Base-by-base conservation (phyloP, 306 rosid species). In the Casuarina equisetifolia region DNA sequence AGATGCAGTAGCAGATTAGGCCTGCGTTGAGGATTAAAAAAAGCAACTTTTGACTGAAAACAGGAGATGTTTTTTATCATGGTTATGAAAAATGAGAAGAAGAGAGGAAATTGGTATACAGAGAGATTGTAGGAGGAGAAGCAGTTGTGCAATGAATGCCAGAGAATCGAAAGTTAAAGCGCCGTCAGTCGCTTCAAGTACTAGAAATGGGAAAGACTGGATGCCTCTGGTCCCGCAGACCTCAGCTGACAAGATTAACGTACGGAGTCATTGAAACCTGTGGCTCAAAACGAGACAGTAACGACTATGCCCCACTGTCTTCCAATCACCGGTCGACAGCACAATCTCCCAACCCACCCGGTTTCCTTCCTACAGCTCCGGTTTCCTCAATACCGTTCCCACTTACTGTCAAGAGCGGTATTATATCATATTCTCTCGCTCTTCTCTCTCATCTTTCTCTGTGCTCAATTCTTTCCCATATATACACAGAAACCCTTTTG, bases 251-350 rank as follows among this genome's bases (percentile, higher is more conserved):
- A 76, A 20, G 74, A 54, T 20, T 35, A 45, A 40, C 35, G 89
- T 85, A 86, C 85, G 88, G 80, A n/a, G 46, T 71, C 74, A 78
- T 35, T 36, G 2, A 55, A 42, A 49, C 55, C 58, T 67, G 85
- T 78, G 83, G 79, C 69, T 73, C 74, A 80, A 45, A 59, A n/a
- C 11, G 73, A 36, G 76, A 77, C 87, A 80, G 9, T 16, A 49
- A 51, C 71, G 69, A 73, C 63, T 44, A 73, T 67, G 73, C 63
- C 25, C 55, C 44, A 25, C 19, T 10, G 25, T 49, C 16, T 1
- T 5, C 80, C 85, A 75, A 70, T 86, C 69, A 4, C 0, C 19
- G 1, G 0, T 84, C 83, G 87, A 84, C 92, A 86, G 76, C 90
- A 73, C 87, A 79, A 49, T 43, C 54, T 51, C 10, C 76, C 17